These are phyloP conservation scores for Cutaneotrichosporon spelunceum DNA, from an alignment of 1,284 basidiomycete species.

Conservation along the genomic window DNA sequence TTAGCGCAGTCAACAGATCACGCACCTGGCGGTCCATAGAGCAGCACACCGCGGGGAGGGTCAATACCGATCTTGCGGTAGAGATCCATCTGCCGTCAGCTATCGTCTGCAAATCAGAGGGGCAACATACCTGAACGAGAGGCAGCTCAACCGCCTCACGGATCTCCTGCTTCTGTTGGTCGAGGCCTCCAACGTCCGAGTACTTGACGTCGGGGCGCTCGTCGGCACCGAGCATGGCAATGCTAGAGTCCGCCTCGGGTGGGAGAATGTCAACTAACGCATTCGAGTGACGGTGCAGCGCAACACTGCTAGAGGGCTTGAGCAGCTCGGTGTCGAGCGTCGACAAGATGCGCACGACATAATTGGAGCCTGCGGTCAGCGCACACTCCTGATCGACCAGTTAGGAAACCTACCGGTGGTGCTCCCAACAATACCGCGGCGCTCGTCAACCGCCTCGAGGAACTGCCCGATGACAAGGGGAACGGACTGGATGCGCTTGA, in stretches of 20 bases:
- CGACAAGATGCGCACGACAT: constrained; percentile 95
- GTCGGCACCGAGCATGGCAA: constrained; percentile 86
- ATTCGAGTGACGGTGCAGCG: constrained; percentile 97
- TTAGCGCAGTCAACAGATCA: constrained; percentile 15
- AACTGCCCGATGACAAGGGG: constrained; percentile 99
- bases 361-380: constrained; percentile 73
- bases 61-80: constrained; percentile 99
- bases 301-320: constrained; percentile 95
- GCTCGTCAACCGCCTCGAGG: constrained; percentile 97
- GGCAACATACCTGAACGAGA: constrained; percentile 60
- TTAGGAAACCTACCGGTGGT: constrained; percentile 64
- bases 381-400: not conserved
- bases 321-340: constrained; percentile 96
- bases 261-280: constrained; percentile 97
- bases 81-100: constrained; percentile 73
- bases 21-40: constrained; percentile 88
- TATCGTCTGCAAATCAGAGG: not conserved
- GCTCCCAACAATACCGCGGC: constrained; percentile 94
- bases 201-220: constrained; percentile 92
- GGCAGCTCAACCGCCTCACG: constrained; percentile 97
- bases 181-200: constrained; percentile 93
- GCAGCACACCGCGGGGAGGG: constrained; percentile 87
- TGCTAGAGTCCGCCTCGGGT: constrained; percentile 96
- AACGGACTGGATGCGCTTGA: constrained; percentile 98
- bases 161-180: constrained; percentile 98